Conservation (phyloP, 768 basidiomycete species). For the Cystofilobasidium capitatum region DNA sequence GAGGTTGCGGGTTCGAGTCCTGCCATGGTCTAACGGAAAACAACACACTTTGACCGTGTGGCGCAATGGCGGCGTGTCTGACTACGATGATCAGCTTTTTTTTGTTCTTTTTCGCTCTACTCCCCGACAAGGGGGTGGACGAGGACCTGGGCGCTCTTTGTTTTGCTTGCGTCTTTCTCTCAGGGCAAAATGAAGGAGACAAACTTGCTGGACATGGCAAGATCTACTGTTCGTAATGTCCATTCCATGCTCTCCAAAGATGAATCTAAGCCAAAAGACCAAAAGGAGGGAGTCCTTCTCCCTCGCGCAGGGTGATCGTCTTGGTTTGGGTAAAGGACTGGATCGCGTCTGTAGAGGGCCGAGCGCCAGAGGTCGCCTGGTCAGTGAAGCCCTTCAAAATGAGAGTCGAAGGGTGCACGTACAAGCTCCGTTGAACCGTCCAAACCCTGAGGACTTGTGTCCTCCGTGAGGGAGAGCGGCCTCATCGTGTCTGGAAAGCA, state of each 20-base stretch:
- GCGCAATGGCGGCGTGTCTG: background rate
- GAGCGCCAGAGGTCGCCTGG: no score
- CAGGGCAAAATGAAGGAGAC: no score
- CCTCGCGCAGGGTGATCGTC: conserved; percentile 16
- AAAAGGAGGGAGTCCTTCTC: conserved; percentile 3
- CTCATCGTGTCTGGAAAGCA: conserved; percentile 9
- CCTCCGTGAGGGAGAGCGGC: conserved; percentile 23
- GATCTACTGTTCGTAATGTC: no score
- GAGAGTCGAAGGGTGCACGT: no score
- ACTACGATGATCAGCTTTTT: background rate
- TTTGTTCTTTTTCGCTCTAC: background rate
- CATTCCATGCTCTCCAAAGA: no score
- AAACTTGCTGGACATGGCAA: no score
- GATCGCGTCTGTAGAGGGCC: no score
- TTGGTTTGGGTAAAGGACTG: conserved; percentile 25
- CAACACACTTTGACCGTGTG: background rate
- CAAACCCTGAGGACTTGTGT: conserved; percentile 22
- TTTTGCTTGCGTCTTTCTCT: no score
- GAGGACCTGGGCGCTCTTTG: no score
- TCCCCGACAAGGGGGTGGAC: no score
- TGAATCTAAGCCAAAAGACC: conserved; percentile 3
- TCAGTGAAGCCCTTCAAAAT: no score
- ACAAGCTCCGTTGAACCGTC: conserved; percentile 16
- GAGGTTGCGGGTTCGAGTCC: conserved; percentile 8
- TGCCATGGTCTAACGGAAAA: conserved; percentile 1